phyloP scores from a whole-genome alignment of 495 filamentous ascomycete genomes.

The Penicillium pancosmium region DNA sequence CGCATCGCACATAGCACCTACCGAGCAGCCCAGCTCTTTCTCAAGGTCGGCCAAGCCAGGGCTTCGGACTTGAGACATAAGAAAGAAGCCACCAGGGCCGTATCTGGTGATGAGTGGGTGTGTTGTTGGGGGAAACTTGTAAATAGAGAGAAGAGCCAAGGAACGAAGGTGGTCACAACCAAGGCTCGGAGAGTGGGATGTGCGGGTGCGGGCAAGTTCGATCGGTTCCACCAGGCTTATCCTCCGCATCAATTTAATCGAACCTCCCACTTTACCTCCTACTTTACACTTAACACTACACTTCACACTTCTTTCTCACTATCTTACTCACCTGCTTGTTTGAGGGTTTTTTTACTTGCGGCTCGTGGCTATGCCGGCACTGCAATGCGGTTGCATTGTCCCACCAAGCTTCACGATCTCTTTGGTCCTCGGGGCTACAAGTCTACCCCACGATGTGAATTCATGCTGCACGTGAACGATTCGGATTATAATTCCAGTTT shows the following conservation, averaged over 20 bases:
- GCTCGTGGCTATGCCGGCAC: not conserved
- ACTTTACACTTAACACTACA: not conserved
- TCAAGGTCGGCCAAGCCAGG: constrained; percentile 65
- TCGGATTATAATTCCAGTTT: not conserved
- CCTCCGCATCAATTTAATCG: constrained; percentile 9
- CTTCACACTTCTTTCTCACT: not conserved
- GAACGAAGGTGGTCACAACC: constrained; percentile 22
- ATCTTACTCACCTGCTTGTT: not conserved
- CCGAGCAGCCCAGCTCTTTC: constrained; percentile 89
- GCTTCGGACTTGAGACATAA: constrained; percentile 32
- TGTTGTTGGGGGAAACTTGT: not conserved
- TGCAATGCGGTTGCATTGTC: constrained; percentile 19
- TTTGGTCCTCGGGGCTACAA: constrained; percentile 2
- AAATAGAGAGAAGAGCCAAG: constrained; percentile 6
- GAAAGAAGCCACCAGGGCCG: constrained; percentile 5
- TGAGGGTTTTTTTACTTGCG: not conserved
- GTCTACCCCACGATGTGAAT: constrained; percentile 2
- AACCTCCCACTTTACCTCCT: not conserved
- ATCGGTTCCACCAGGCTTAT: constrained; percentile 27
- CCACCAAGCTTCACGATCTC: constrained; percentile 8
- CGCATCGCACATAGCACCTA: constrained; percentile 60
- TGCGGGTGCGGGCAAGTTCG: constrained; percentile 6
- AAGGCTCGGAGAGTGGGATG: constrained; percentile 16
- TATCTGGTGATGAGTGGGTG: not conserved
- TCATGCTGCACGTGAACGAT: not conserved